Base-by-base conservation (phyloP, 768 basidiomycete species). In the Lactarius pseudohatsudake region DNA sequence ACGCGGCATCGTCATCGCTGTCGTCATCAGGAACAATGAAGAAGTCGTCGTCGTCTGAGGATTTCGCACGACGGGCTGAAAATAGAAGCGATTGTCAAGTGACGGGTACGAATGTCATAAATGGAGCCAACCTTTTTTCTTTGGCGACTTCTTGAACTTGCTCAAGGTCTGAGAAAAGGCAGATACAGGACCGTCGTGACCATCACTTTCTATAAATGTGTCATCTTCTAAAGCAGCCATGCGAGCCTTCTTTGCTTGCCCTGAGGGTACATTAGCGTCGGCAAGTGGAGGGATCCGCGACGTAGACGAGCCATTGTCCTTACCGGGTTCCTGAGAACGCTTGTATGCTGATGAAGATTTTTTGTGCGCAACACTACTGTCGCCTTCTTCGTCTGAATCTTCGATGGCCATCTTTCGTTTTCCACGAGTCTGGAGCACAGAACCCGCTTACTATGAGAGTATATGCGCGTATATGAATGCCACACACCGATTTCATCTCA, bases 321-420 rank as follows among this genome's bases (percentile, higher is more conserved):
- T 62, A 66, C 65, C 70, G 9, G 68, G 36, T 30, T 64, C 62
- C 20, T 63, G 62, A 16, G 68, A 64, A 30, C 65, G 36, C 57
- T 43, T 64, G 56, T 69, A 71, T 62, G 63, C 68, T 15, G 68
- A 70, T 68, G 55, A 72, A 34, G 53, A n/a, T 6, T 55, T 64
- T 57, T 69, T 69, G 34, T 64, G 61, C 15, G 57, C 13, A 13
- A 28, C 40, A 32, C 22, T 28, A 62, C 57, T 58, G 11, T 64
- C 65, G 13, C 55, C 54, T 15, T 60, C 69, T 5, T 89, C 87
- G 64, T 92, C 91, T 1, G 90, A 91, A 69, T 91, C 90, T 11
- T 83, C 83, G 28, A 87, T 71, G 28, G 89, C 74, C 22, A 86
- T 81, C 76, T 92, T 92, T 45, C 91, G 87, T 75, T 92, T 92